Evolutionary conservation across 306 rosid species (phyloP).

Genomic region (Quercus robur): DNA sequence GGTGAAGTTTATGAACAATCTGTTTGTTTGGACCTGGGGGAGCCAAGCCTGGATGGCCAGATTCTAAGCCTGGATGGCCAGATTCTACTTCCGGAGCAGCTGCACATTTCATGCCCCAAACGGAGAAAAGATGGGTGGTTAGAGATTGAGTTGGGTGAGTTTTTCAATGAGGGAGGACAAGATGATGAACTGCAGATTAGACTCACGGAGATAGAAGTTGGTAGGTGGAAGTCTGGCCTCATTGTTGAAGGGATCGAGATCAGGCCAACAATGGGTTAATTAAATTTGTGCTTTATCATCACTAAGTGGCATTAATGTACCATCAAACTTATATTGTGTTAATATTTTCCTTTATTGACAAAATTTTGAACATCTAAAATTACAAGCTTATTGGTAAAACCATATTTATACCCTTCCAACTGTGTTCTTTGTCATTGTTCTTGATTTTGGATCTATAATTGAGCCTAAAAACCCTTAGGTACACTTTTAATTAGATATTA

Average conservation of each 20-base stretch:
- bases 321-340: too few relatives aligned
- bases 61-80: too few relatives aligned
- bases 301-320: too few relatives aligned
- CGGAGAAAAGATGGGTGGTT: not conserved
- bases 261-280: not conserved
- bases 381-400: too few relatives aligned
- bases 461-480: not conserved
- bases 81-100: too few relatives aligned
- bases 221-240: not conserved
- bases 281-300: not conserved
- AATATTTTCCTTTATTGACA: too few relatives aligned
- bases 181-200: constrained; percentile 18
- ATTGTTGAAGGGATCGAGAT: constrained; percentile 15
- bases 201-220: not conserved
- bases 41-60: too few relatives aligned
- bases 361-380: too few relatives aligned
- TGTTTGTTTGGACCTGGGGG: too few relatives aligned
- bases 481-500: not conserved
- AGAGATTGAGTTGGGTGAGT: constrained; percentile 19
- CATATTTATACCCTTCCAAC: not conserved
- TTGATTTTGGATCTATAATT: not conserved
- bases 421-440: not conserved
- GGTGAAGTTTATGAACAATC: too few relatives aligned
- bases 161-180: not conserved
- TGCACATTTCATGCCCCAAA: too few relatives aligned